Percentiles rank a stretch among this genome's conserved stretches.
Evolutionary conservation across 1,284 basidiomycete genomes (phyloP).

Genomic region (Sanghuangporus sanghuang): DNA sequence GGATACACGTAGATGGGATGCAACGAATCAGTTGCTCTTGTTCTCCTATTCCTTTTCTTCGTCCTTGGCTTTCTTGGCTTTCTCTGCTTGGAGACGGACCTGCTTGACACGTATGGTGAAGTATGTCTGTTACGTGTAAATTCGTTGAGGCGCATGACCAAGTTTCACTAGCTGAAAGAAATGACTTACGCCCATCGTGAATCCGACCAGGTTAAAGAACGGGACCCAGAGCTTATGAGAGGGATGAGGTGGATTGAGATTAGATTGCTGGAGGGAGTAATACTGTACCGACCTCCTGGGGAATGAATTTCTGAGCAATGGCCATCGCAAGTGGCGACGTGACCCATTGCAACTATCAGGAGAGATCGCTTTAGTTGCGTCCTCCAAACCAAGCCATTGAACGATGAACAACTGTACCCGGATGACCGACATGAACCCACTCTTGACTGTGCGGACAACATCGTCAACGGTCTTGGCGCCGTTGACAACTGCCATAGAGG

Average conservation of each 20-base stretch:
- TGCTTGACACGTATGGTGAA: conserved; percentile 70
- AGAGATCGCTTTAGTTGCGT: background rate
- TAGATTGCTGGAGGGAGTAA: background rate
- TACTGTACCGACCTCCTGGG: conserved; percentile 46
- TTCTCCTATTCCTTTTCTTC: conserved; percentile 27
- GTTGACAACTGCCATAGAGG: conserved; percentile 81
- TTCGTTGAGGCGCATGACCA: background rate
- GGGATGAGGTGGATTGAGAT: conserved; percentile 2
- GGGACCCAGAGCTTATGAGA: conserved; percentile 60
- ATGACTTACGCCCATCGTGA: conserved; percentile 54
- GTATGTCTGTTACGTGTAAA: conserved; percentile 47
- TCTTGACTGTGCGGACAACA: conserved; percentile 66
- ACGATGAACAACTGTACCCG: conserved; percentile 39
- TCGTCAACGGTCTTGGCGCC: conserved; percentile 69
- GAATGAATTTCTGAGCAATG: conserved; percentile 71
- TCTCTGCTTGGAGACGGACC: conserved; percentile 46
- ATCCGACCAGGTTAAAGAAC: conserved; percentile 68
- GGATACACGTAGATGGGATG: background rate
- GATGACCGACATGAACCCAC: conserved; percentile 72
- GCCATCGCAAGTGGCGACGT: conserved; percentile 67
- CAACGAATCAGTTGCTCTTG: conserved; percentile 1
- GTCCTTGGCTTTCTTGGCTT: conserved; percentile 41
- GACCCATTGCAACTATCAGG: conserved; percentile 58
- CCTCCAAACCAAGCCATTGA: background rate
- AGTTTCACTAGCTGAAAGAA: conserved; percentile 1